phyloP scores from a whole-genome alignment of 768 basidiomycete genomes.

The Postia placenta region DNA sequence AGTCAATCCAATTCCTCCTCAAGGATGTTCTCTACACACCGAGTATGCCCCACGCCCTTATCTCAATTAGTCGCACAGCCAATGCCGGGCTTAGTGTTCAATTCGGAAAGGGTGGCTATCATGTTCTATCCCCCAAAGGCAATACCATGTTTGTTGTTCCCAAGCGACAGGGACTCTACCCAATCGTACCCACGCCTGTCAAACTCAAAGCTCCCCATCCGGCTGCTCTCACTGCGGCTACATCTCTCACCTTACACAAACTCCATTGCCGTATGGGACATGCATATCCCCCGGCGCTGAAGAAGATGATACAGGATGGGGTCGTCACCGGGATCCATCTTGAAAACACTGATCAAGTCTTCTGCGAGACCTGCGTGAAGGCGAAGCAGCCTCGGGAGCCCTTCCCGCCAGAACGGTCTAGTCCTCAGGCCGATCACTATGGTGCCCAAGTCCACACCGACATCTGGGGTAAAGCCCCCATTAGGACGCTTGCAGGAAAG shows the following conservation, averaged over 20 bases:
- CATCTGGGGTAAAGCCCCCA: constrained; percentile 37
- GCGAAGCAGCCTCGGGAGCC: too few relatives aligned
- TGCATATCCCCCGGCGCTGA: too few relatives aligned
- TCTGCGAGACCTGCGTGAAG: too few relatives aligned
- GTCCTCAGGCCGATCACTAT: too few relatives aligned
- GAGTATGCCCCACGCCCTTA: constrained; percentile 9
- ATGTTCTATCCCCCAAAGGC: constrained; percentile 1
- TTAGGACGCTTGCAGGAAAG: constrained; percentile 15
- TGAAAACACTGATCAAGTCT: too few relatives aligned
- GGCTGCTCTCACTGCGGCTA: too few relatives aligned
- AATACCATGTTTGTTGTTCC: neutral
- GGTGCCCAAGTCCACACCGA: constrained; percentile 15
- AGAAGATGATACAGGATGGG: too few relatives aligned
- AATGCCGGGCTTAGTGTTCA: constrained; percentile 3
- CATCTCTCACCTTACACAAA: too few relatives aligned
- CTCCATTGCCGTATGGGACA: too few relatives aligned
- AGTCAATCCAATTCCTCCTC: neutral
- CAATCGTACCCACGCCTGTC: constrained; percentile 2
- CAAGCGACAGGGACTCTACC: constrained; percentile 3
- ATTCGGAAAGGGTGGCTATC: constrained; percentile 3
- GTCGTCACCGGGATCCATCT: too few relatives aligned
- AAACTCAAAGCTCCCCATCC: too few relatives aligned
- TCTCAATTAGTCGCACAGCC: constrained; percentile 7
- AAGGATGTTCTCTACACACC: constrained; percentile 10
- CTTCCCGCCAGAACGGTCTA: too few relatives aligned